Evolutionary conservation across 345 rosid species (phyloP).

Genomic region (Linum trigynum): DNA sequence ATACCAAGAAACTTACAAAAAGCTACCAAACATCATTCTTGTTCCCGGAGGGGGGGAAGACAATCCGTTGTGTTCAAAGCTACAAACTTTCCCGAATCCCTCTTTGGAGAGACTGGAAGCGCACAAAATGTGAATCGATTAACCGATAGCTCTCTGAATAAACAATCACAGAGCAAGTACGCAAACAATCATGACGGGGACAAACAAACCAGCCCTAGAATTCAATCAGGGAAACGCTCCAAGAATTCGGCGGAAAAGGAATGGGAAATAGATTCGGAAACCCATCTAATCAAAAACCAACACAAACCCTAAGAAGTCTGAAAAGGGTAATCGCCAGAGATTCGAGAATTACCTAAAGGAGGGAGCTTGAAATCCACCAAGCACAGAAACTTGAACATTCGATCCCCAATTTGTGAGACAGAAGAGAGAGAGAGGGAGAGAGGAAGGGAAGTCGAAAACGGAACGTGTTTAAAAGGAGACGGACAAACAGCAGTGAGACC

Average conservation of each 20-base stretch:
- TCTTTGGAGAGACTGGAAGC: background rate
- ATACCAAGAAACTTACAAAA: too few relatives aligned
- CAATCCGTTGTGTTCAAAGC: too few relatives aligned
- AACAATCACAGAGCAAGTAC: background rate
- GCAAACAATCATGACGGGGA: background rate
- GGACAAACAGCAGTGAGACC: constrained; percentile 1
- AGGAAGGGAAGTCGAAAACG: constrained; percentile 5
- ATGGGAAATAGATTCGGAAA: constrained; percentile 17
- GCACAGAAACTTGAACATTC: constrained; percentile 22
- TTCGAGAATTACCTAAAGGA: background rate
- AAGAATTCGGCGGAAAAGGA: constrained; percentile 6
- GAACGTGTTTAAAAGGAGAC: constrained; percentile 34
- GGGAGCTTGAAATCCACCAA: constrained; percentile 26
- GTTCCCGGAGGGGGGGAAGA: too few relatives aligned
- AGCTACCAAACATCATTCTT: too few relatives aligned
- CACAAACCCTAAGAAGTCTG: constrained; percentile 5
- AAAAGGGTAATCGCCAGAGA: background rate
- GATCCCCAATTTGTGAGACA: constrained; percentile 24
- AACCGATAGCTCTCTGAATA: background rate
- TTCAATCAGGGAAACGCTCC: constrained; percentile 4
- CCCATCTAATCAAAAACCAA: constrained; percentile 18
- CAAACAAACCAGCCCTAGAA: constrained; percentile 15
- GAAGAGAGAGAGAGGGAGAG: constrained; percentile 14
- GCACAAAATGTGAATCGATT: background rate
- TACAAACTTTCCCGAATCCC: background rate